phyloP scores from a whole-genome alignment of 495 filamentous ascomycete genomes.

The Tuber calosporum region DNA sequence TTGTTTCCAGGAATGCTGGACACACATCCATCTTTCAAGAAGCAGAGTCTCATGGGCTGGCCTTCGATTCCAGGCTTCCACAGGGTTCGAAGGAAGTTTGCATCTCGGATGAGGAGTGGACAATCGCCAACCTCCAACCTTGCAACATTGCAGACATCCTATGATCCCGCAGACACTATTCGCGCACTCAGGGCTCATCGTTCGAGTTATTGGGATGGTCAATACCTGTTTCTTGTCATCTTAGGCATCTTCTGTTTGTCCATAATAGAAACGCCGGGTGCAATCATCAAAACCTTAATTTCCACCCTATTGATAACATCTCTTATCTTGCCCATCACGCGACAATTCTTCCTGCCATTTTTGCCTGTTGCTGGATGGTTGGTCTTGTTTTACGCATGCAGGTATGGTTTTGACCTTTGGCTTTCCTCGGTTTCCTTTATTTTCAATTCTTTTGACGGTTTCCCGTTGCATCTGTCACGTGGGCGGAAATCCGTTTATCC shows the following conservation, averaged over 20 bases:
- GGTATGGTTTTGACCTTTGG: conserved; percentile 55
- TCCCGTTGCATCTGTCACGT: conserved; percentile 20
- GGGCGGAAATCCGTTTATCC: conserved; percentile 21
- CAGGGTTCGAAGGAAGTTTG: conserved; percentile 47
- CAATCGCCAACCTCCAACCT: conserved; percentile 66
- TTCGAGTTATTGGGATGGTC: conserved; percentile 81
- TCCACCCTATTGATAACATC: conserved; percentile 59
- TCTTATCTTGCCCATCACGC: conserved; percentile 71
- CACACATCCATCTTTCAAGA: conserved; percentile 33
- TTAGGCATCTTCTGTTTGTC: conserved; percentile 73
- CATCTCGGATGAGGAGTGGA: conserved; percentile 65
- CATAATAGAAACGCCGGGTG: conserved; percentile 66
- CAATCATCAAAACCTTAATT: conserved; percentile 62
- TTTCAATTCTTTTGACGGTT: not conserved
- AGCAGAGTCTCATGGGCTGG: conserved; percentile 38
- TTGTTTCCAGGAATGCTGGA: conserved; percentile 40
- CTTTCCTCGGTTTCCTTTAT: conserved; percentile 23
- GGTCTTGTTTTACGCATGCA: conserved; percentile 81
- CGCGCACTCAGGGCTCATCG: conserved; percentile 64
- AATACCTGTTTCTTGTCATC: conserved; percentile 69
- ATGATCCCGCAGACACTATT: conserved; percentile 68
- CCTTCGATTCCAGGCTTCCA: conserved; percentile 37
- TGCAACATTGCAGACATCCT: conserved; percentile 70
- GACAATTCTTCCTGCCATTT: conserved; percentile 87
- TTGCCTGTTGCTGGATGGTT: conserved; percentile 78